Conservation (phyloP, 2,329 filamentous ascomycete genomes). For the Colletotrichum nymphaeae region DNA sequence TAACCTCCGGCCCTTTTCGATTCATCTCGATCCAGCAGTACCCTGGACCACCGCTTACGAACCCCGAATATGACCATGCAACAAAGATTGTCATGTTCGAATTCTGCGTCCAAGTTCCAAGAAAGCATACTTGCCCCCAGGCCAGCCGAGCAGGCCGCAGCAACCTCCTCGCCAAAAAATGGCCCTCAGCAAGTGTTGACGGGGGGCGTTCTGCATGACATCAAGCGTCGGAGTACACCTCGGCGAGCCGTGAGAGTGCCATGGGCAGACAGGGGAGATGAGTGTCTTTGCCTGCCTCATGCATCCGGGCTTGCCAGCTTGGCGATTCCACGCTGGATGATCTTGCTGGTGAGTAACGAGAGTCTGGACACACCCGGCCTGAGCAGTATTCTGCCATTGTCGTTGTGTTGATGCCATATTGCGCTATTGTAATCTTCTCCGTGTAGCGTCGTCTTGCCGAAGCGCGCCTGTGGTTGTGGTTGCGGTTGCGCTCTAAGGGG, state of each 20-base stretch:
- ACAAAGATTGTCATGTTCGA: conserved; percentile 16
- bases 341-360: conserved; percentile 10
- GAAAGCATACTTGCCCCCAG: conserved; percentile 8
- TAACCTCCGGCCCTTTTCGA: conserved; percentile 14
- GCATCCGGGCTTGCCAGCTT: conserved; percentile 35
- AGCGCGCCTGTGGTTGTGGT: conserved; percentile 22
- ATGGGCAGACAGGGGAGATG: conserved; percentile 26
- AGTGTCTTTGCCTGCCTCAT: conserved; percentile 34
- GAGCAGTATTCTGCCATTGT: conserved; percentile 30
- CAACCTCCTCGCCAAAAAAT: conserved; percentile 1
- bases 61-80: conserved; percentile 22
- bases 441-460: conserved; percentile 31
- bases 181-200: conserved; percentile 15
- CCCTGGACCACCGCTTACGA: conserved; percentile 21
- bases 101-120: conserved; percentile 9
- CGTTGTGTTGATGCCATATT: conserved; percentile 32
- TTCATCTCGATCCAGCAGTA: conserved; percentile 32
- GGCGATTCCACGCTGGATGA: conserved; percentile 20
- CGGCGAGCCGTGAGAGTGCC: conserved; percentile 12
- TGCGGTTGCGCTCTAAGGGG: conserved; percentile 25
- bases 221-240: conserved; percentile 25
- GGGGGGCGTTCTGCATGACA: conserved; percentile 29
- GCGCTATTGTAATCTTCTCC: conserved; percentile 25
- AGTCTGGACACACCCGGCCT: conserved; percentile 17
- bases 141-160: conserved; percentile 1